Conservation (phyloP, 2,329 filamentous ascomycete species). For the Fusarium sp. region DNA sequence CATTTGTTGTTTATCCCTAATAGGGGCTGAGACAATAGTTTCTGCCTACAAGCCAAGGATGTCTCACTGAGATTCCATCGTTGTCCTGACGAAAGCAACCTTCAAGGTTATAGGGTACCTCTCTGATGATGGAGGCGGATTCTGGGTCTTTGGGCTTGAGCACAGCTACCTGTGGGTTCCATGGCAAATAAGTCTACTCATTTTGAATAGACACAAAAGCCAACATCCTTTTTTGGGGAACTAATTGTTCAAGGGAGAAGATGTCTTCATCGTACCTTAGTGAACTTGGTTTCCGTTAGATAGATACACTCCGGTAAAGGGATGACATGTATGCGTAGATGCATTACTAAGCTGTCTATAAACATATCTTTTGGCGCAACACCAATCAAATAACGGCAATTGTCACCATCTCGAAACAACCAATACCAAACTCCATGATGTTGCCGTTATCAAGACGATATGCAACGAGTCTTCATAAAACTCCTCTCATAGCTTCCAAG, state of each 20-base stretch:
- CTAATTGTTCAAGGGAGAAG: not conserved
- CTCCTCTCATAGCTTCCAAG: slow-evolving; percentile 5
- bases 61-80: no score
- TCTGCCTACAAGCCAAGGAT: no score
- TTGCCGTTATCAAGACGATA: slow-evolving; percentile 29
- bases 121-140: no score
- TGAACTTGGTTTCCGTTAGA: not conserved
- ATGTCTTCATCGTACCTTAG: not conserved
- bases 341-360: slow-evolving; percentile 31
- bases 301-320: not conserved
- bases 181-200: no score
- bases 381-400: slow-evolving; percentile 46
- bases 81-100: no score
- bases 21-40: no score
- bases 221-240: not conserved
- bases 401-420: slow-evolving; percentile 39
- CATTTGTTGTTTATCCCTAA: no score
- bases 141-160: no score
- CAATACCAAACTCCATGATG: slow-evolving; percentile 28
- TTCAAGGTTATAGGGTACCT: no score
- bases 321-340: not conserved
- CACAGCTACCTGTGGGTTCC: no score
- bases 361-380: slow-evolving; percentile 18
- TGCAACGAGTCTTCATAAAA: not conserved
- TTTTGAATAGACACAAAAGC: not conserved